Conservation (phyloP, 2,329 filamentous ascomycete species). For the Penicillium sp. region DNA sequence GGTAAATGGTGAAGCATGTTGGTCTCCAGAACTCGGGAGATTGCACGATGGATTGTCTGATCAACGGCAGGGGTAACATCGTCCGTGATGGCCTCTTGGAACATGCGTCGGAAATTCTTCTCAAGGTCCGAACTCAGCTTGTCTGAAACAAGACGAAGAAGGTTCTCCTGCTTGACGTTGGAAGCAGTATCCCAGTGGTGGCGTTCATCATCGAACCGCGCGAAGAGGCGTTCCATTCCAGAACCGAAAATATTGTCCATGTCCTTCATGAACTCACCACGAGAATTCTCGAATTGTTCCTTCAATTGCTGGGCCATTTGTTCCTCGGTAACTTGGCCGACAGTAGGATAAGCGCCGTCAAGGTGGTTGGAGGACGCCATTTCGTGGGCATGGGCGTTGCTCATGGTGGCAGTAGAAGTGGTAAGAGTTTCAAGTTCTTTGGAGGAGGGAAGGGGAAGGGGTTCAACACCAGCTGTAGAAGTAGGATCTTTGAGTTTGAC, state of each 20-base stretch:
- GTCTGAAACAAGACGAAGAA: constrained; percentile 67
- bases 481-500: constrained; percentile 47
- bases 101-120: constrained; percentile 73
- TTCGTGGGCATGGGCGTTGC: not conserved
- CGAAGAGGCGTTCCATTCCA: constrained; percentile 58
- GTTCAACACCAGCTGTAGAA: constrained; percentile 15
- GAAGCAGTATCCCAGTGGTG: constrained; percentile 63
- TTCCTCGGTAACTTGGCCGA: too few species aligned
- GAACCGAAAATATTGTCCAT: constrained; percentile 36
- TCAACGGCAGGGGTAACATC: constrained; percentile 74
- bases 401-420: constrained; percentile 15
- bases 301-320: constrained; percentile 39
- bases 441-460: constrained; percentile 10
- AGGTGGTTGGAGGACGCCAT: constrained; percentile 39
- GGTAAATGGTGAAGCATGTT: constrained; percentile 67
- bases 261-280: constrained; percentile 45
- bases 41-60: constrained; percentile 52
- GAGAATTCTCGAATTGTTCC: constrained; percentile 60
- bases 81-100: constrained; percentile 72
- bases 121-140: constrained; percentile 72
- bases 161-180: constrained; percentile 66
- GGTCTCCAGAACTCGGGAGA: constrained; percentile 53
- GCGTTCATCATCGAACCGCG: constrained; percentile 66
- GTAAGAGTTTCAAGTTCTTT: constrained; percentile 15
- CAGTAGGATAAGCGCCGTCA: constrained; percentile 46